Evolutionary conservation across 306 rosid genomes (phyloP).

Genomic region (Lotus japonicus): DNA sequence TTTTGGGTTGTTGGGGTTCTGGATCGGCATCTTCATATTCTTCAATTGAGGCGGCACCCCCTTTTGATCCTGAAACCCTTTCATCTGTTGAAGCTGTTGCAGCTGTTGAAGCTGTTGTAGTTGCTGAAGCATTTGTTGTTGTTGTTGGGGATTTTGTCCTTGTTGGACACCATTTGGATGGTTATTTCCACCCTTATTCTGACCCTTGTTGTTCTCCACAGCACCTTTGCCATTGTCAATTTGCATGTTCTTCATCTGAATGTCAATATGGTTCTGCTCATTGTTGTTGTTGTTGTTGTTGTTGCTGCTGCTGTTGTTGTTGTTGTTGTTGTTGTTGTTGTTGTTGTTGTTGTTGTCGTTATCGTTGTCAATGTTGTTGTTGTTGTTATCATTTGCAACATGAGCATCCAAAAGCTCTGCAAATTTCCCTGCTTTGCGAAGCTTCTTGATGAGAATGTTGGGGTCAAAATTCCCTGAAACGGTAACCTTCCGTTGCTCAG

Average conservation of each 20-base stretch:
- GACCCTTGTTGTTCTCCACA: slow-evolving; percentile 32
- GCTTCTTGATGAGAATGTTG: slow-evolving; percentile 68
- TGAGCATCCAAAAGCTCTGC: slow-evolving; percentile 78
- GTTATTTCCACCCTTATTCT: slow-evolving; percentile 40
- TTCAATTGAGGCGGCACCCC: slow-evolving; percentile 54
- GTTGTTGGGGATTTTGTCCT: slow-evolving; percentile 33
- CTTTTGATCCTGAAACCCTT: slow-evolving; percentile 64
- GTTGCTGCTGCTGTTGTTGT: neutral
- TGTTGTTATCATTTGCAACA: slow-evolving; percentile 21
- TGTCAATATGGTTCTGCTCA: slow-evolving; percentile 35
- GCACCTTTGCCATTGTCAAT: slow-evolving; percentile 35
- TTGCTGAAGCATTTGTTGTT: slow-evolving; percentile 18
- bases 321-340: neutral
- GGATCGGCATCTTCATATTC: slow-evolving; percentile 36
- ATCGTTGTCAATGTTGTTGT: neutral
- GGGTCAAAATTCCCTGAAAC: slow-evolving; percentile 90
- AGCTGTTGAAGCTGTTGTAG: slow-evolving; percentile 37
- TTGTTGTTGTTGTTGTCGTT: slow-evolving; percentile 9
- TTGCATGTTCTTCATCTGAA: slow-evolving; percentile 67
- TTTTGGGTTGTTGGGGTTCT: slow-evolving; percentile 38
- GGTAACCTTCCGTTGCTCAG: slow-evolving; percentile 81
- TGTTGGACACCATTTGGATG: slow-evolving; percentile 35
- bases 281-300: slow-evolving; percentile 7
- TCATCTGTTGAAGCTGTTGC: slow-evolving; percentile 71
- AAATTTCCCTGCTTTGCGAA: slow-evolving; percentile 73